A percentile compares a stretch with the other conserved stretches of the same genome.
These are phyloP conservation scores for Lipomyces mesembrius DNA, from an alignment of 805 yeast genomes.

Conservation along the genomic window DNA sequence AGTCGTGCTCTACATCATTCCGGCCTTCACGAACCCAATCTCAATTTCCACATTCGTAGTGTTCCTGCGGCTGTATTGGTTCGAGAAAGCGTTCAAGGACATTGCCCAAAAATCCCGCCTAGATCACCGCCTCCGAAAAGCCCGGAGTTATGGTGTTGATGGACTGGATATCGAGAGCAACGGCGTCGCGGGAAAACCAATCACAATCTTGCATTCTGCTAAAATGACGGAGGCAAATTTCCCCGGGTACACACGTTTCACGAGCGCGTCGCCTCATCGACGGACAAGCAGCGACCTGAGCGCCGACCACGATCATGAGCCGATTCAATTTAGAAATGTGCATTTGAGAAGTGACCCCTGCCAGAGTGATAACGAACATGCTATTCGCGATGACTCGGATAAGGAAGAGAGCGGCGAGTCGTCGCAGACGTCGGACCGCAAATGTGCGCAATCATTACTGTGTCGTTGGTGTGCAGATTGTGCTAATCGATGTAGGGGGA, in stretches of 20 bases:
- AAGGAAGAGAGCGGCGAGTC: constrained; percentile 21
- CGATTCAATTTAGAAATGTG: not conserved
- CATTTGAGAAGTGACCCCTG: constrained; percentile 6
- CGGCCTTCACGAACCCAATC: constrained; percentile 81
- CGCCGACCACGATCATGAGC: not conserved
- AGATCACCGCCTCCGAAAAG: constrained; percentile 80
- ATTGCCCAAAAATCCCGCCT: constrained; percentile 77
- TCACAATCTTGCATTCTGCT: constrained; percentile 18
- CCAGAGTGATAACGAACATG: constrained; percentile 44
- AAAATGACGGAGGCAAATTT: constrained; percentile 30
- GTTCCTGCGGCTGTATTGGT: constrained; percentile 82
- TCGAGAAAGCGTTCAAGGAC: constrained; percentile 81
- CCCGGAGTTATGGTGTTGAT: constrained; percentile 61
- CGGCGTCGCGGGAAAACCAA: constrained; percentile 29
- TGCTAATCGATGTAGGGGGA: not conserved
- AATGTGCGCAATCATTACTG: not conserved
- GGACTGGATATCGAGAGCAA: constrained; percentile 22
- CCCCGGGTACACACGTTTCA: constrained; percentile 17
- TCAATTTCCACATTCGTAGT: constrained; percentile 81
- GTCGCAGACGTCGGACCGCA: not conserved
- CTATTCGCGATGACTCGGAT: constrained; percentile 37
- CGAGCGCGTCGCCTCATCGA: not conserved
- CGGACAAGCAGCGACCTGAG: not conserved
- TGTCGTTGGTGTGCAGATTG: not conserved
- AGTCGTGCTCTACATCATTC: constrained; percentile 63